Base-by-base conservation (phyloP, 164 flowering plant species). In the Vitis riparia region DNA sequence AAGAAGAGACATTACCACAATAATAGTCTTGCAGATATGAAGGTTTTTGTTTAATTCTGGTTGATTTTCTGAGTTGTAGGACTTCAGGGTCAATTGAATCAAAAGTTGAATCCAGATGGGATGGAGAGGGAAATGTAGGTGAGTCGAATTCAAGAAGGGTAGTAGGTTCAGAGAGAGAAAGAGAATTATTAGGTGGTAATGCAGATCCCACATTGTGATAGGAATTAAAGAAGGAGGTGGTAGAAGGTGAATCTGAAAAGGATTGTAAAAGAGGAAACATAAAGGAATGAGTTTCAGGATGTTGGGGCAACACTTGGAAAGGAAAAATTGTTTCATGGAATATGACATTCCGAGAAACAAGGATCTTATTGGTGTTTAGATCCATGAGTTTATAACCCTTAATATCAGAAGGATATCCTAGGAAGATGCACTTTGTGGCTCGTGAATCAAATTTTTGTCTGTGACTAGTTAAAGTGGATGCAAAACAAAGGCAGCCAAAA, bases 321-420 rank as follows among this genome's bases (percentile, higher is more conserved):
- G 7, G 14, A 47, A 52, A 12, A 11, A 5, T 15, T 10, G n/a
- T 13, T 51, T 69, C 72, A n/a, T 13, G 9, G 8, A 69, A 69
- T 3, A n/a, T 1, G 13, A 71, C 63, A 58, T 71, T 69, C 47
- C 49, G 37, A 1, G 69, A 64, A 1, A 65, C 12, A 51, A 44
- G 16, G 4, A 49, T 3, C 12, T 30, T 27, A 8, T 16, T 1
- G 11, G 29, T 13, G 9, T 44, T 30, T 1, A 19, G 11, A 32
- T 64, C 58, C 27, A 6, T 65, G 29, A 9, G n/a, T 49, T 47
- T 57, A 12, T 51, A 71, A 7, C 74, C 74, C 16, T 65, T 71
- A 11, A 27, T 5, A 11, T 12, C n/a, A 1, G 3, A 9, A 10
- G 63, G 32, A 58, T 71, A 64, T 1, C 69, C 69, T 0, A 71